Base-by-base conservation (phyloP, 805 yeast species). In the Teunomyces stri region DNA sequence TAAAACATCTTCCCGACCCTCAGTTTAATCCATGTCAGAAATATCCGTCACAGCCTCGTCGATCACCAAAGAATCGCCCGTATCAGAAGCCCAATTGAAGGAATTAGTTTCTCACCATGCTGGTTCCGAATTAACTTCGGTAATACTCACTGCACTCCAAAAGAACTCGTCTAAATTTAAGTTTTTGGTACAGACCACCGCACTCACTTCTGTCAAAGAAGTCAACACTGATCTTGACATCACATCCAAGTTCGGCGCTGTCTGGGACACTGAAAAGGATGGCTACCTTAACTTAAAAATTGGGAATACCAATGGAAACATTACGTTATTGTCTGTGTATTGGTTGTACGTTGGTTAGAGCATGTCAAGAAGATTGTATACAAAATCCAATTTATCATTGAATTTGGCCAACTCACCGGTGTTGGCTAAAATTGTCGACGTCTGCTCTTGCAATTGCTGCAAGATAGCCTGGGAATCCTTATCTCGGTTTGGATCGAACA, bases 201-300 rank as follows among this genome's bases (percentile, higher is more conserved):
- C 55, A 2, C 49, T 81, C 4, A 54, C 51, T 7, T 31, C 49
- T 4, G 56, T 55, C 9, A 48, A 51, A 10, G 12, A 39, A 9
- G 52, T 53, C 1, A 58, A 64, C 16, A 55, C 59, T 4, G 57
- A 58, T 20, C 47, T 64, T 36, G 42, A 42, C 9, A 52, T 75
- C 15, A 52, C 63, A 2, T 65, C 75, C 7, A 61, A 70, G 4
- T 66, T 80, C 42, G 85, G 84, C 9, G 76, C 84, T 0, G 65
- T 75, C 4, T 83, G 87, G 87, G 82, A 82, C 51, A 57, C 67
- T 6, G 62, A 66, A 10, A 79, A 70, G 40, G 89, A 84, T 60
- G 88, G 87, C 2, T 64, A 70, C 29, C 62, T 75, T 10, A 69
- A 69, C 20, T 47, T 76, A 16, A 65, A 64, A 43, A 47, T 72